phyloP scores from a whole-genome alignment of 768 basidiomycete genomes.

The Panellus pusillus region DNA sequence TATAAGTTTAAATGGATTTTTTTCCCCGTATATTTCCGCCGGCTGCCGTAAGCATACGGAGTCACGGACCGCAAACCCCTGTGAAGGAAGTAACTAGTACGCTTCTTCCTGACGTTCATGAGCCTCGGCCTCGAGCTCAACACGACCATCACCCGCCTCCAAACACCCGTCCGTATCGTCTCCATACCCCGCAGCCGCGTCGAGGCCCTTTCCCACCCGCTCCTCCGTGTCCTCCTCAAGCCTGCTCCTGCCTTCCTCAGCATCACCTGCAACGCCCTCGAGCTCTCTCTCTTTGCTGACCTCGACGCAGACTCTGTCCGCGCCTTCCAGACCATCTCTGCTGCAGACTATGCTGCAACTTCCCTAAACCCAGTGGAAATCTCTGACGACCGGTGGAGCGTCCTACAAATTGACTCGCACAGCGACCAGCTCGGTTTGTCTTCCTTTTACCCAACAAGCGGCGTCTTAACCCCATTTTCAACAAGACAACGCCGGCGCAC shows the following conservation, averaged over 20 bases:
- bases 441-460: slow-evolving; percentile 2
- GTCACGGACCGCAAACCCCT: no score
- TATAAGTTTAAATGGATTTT: no score
- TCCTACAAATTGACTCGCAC: slow-evolving; percentile 80
- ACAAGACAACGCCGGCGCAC: slow-evolving; percentile 70
- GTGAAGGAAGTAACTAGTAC: no score
- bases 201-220: slow-evolving; percentile 52
- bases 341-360: slow-evolving; percentile 42
- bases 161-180: slow-evolving; percentile 69
- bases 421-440: slow-evolving; percentile 63
- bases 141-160: slow-evolving; percentile 67
- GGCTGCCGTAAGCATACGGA: no score
- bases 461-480: slow-evolving; percentile 9
- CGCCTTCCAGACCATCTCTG: slow-evolving; percentile 63
- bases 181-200: slow-evolving; percentile 75
- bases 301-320: slow-evolving; percentile 41
- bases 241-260: slow-evolving; percentile 69
- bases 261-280: slow-evolving; percentile 76
- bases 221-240: slow-evolving; percentile 70
- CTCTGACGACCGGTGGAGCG: slow-evolving; percentile 74
- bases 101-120: no score
- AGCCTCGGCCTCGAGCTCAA: no score
- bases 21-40: not conserved
- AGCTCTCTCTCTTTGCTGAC: slow-evolving; percentile 75
- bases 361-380: slow-evolving; percentile 60